Percentiles rank a stretch among this genome's conserved stretches.
These are phyloP conservation scores for Cyphellophora attinorum DNA, from an alignment of 2,329 filamentous ascomycete genomes.

Conservation along the genomic window DNA sequence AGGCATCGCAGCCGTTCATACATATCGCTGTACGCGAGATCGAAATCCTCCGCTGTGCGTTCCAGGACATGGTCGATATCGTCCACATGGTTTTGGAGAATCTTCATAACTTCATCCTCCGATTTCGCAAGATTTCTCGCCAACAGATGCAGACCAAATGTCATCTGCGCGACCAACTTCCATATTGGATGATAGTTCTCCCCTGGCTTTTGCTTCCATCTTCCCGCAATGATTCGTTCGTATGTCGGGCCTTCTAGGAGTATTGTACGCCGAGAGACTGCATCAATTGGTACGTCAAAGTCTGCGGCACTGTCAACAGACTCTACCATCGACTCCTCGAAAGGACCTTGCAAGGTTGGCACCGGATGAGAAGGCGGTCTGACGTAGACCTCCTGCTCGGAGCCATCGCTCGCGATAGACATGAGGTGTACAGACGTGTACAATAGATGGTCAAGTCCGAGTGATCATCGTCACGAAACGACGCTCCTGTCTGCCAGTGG, in stretches of 20 bases:
- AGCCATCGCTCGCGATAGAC: background rate
- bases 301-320: conserved; percentile 20
- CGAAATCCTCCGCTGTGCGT: conserved; percentile 74
- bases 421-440: no score
- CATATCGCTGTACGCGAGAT: conserved; percentile 68
- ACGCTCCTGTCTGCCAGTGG: no score
- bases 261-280: conserved; percentile 47
- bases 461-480: no score
- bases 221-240: conserved; percentile 60
- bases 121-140: conserved; percentile 80
- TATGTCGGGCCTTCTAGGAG: conserved; percentile 60
- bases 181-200: conserved; percentile 78
- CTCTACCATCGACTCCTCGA: conserved; percentile 36
- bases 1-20: conserved; percentile 69
- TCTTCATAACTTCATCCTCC: conserved; percentile 75
- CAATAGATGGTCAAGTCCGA: no score
- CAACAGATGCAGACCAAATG: conserved; percentile 84
- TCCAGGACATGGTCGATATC: conserved; percentile 89
- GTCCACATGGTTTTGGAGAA: conserved; percentile 84
- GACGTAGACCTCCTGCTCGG: conserved; percentile 7
- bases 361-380: conserved; percentile 29
- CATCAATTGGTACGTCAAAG: conserved; percentile 27
- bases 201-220: conserved; percentile 66
- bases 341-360: conserved; percentile 32
- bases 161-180: conserved; percentile 85